Evolutionary conservation across 2,329 filamentous ascomycete species (phyloP), one percentile per base, ranked within the genome.

Genomic region (Chrysoporthe cubensis): DNA sequence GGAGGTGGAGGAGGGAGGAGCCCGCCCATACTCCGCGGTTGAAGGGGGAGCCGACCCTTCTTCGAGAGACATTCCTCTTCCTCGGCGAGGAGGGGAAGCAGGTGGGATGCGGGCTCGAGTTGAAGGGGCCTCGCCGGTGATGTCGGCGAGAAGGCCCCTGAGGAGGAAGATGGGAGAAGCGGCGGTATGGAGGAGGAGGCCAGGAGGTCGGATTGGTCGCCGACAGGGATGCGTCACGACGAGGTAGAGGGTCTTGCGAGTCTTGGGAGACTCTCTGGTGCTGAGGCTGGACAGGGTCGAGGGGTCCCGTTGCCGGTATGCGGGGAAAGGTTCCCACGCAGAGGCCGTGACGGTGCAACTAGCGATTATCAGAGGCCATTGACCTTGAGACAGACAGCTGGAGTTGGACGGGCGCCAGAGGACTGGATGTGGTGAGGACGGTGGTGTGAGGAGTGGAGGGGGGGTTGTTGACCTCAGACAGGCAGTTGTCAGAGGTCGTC

Each of bases 281-380:
- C 34, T 59, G 65, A 59, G 26, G 42, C n/a, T 63, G 43, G 44
- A 43, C 43, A 54, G 37, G 48, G 62, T 66, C 48, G 52, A 72
- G 64, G 67, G 66, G 71, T 74, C 71, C 72, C 72, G 70, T 64
- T 75, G 73, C 72, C 72, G 70, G 66, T 74, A 72, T 74, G 74
- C 76, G 71, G 74, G 78, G 72, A 74, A 71, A 74, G 76, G 71
- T 68, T 72, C 74, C 75, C 78, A 78, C 70, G 77, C 73, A 69
- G 76, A 73, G 74, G 84, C 83, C 84, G 84, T 82, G 83, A 84
- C 67, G 58, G 83, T 82, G 82, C 79, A 77, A 73, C 82, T 87
- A 88, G 77, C 82, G 81, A 79, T 83, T 83, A 80, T 83, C 79
- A 78, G 82, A 80, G 83, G 82, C 83, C 86, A 88, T 88, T 85